These are phyloP conservation scores for Metschnikowia koreensis DNA, from an alignment of 805 yeast species.

Conservation along the genomic window DNA sequence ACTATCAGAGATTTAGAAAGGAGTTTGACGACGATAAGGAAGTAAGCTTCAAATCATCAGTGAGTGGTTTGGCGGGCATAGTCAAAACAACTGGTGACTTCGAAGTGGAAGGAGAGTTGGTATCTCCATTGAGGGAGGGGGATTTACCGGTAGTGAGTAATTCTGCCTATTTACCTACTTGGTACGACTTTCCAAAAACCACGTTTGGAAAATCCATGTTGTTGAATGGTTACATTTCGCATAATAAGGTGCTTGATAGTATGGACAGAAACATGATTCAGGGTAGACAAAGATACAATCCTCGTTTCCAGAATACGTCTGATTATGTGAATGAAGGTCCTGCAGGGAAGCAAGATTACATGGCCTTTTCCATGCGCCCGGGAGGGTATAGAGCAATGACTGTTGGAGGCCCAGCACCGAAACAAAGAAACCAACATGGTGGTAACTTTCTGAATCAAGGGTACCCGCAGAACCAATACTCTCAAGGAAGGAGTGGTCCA, in stretches of 20 bases:
- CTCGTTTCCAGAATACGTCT: slow-evolving; percentile 16
- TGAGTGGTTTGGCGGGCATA: slow-evolving; percentile 59
- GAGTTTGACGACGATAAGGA: slow-evolving; percentile 35
- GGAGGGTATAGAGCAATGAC: slow-evolving; percentile 40
- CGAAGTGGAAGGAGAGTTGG: slow-evolving; percentile 31
- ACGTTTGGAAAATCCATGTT: slow-evolving; percentile 76
- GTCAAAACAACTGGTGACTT: slow-evolving; percentile 39
- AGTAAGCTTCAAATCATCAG: slow-evolving; percentile 46
- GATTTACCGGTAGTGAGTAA: slow-evolving; percentile 46
- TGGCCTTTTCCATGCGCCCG: slow-evolving; percentile 32
- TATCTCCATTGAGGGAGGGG: slow-evolving; percentile 49
- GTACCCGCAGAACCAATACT: slow-evolving; percentile 8
- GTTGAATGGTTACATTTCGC: slow-evolving; percentile 72
- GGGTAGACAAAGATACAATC: slow-evolving; percentile 36
- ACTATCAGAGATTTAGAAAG: slow-evolving; percentile 39
- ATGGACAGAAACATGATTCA: slow-evolving; percentile 65
- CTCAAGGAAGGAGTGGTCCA: background rate
- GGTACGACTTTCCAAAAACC: slow-evolving; percentile 61
- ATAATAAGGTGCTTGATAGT: slow-evolving; percentile 55
- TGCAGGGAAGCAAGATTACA: slow-evolving; percentile 31
- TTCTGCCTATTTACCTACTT: slow-evolving; percentile 39
- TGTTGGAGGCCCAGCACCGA: slow-evolving; percentile 9
- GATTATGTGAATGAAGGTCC: slow-evolving; percentile 43
- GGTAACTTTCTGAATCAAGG: slow-evolving; percentile 5
- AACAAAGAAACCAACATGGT: slow-evolving; percentile 1